Evolutionary conservation across 2,329 filamentous ascomycete genomes (phyloP).

Genomic region (Botryotinia convoluta): DNA sequence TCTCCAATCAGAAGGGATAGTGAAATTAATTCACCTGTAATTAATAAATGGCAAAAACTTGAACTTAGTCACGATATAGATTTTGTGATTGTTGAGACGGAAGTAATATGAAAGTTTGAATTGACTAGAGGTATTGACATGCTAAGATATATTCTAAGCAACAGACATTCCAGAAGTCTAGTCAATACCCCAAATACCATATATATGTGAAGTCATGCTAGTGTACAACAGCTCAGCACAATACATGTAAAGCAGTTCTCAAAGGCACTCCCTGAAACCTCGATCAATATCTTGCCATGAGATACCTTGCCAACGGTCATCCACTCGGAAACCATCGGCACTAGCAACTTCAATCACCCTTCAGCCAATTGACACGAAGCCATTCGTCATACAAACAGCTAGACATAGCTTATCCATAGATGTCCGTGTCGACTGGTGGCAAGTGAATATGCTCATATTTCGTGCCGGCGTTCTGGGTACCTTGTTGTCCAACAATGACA

Average conservation of each 20-base stretch:
- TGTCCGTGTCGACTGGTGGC: neutral
- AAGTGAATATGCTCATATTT: neutral
- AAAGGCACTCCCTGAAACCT: neutral
- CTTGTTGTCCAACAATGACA: neutral
- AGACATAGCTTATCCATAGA: neutral
- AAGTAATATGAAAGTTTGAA: neutral
- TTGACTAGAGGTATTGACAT: slow-evolving; percentile 2
- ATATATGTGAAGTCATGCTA: neutral
- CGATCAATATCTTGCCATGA: neutral
- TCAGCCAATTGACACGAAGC: no score
- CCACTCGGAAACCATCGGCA: neutral
- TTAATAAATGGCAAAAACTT: neutral
- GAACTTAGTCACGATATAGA: neutral
- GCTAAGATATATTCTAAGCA: neutral
- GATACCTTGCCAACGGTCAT: neutral
- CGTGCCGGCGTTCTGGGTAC: neutral
- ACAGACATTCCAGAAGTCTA: neutral
- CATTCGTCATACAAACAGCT: neutral
- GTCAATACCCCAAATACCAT: neutral
- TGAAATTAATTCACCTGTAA: neutral
- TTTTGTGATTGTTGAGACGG: neutral
- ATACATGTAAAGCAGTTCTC: neutral
- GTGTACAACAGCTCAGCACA: neutral
- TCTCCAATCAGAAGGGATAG: neutral
- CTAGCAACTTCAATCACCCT: neutral